A percentile compares a stretch with the other conserved stretches of the same genome.
Evolutionary conservation across 495 filamentous ascomycete genomes (phyloP).

Genomic region (Penicillium paxilli): DNA sequence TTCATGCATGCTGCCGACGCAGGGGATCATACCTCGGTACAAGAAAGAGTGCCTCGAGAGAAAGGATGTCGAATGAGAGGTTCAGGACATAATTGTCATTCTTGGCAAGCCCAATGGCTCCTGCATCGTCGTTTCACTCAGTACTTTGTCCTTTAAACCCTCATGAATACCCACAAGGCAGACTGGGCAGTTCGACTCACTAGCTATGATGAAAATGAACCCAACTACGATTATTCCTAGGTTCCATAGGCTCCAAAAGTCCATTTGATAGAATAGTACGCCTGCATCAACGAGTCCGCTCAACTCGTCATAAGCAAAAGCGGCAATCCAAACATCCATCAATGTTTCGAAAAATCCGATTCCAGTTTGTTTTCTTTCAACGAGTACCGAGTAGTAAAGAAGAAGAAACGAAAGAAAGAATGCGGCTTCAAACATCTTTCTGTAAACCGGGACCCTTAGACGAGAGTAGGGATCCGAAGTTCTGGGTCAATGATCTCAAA

Average conservation of each 20-base stretch:
- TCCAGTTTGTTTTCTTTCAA: slow-evolving; percentile 53
- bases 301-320: slow-evolving; percentile 86
- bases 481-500: slow-evolving; percentile 29
- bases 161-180: slow-evolving; percentile 8
- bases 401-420: slow-evolving; percentile 83
- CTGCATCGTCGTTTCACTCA: slow-evolving; percentile 37
- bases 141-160: not conserved
- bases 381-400: slow-evolving; percentile 82
- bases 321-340: slow-evolving; percentile 70
- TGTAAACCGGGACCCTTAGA: slow-evolving; percentile 85
- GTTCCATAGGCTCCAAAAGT: slow-evolving; percentile 92
- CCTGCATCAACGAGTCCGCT: slow-evolving; percentile 83
- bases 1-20: slow-evolving; percentile 1
- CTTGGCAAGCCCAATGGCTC: slow-evolving; percentile 69
- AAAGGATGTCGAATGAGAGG: slow-evolving; percentile 82
- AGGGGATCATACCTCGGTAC: slow-evolving; percentile 62
- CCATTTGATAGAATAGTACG: slow-evolving; percentile 75
- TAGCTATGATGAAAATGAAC: slow-evolving; percentile 64
- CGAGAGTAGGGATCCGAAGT: slow-evolving; percentile 81
- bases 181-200: slow-evolving; percentile 51
- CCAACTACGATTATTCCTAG: slow-evolving; percentile 84
- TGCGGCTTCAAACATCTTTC: slow-evolving; percentile 82
- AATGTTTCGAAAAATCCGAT: slow-evolving; percentile 53
- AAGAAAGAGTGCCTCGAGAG: slow-evolving; percentile 85
- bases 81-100: slow-evolving; percentile 65